phyloP scores from a whole-genome alignment of 257 asterid genomes.

The Rauvolfia tetraphylla region DNA sequence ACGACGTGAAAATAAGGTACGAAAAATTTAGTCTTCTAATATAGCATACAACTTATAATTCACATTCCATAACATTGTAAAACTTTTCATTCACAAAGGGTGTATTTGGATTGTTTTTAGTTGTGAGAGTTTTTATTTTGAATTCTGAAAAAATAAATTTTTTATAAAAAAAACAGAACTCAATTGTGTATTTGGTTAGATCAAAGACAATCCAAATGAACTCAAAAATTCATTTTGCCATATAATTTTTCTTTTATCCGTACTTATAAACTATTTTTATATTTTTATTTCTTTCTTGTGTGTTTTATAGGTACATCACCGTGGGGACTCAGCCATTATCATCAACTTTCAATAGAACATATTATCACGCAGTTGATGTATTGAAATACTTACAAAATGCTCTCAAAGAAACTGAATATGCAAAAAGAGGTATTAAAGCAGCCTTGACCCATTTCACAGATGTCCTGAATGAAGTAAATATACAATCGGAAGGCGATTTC shows the following conservation, averaged over 20 bases:
- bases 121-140: too few relatives aligned
- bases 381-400: neutral
- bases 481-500: conserved; percentile 61
- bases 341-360: neutral
- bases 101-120: too few relatives aligned
- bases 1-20: neutral
- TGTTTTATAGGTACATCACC: neutral
- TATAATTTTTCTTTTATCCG: too few relatives aligned
- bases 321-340: conserved; percentile 2
- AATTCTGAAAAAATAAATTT: too few relatives aligned
- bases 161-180: too few relatives aligned
- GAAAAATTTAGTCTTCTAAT: too few relatives aligned
- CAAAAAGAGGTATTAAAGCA: neutral
- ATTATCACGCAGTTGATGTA: neutral
- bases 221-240: too few relatives aligned
- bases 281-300: neutral
- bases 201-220: too few relatives aligned
- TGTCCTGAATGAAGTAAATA: neutral
- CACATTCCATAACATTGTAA: too few relatives aligned
- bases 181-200: too few relatives aligned
- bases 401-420: neutral
- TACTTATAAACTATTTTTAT: neutral
- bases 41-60: too few relatives aligned
- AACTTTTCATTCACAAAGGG: too few relatives aligned
- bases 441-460: conserved; percentile 4